Evolutionary conservation across 108 stramenopile species (phyloP).

Genomic region (Skeletonema tropicum): DNA sequence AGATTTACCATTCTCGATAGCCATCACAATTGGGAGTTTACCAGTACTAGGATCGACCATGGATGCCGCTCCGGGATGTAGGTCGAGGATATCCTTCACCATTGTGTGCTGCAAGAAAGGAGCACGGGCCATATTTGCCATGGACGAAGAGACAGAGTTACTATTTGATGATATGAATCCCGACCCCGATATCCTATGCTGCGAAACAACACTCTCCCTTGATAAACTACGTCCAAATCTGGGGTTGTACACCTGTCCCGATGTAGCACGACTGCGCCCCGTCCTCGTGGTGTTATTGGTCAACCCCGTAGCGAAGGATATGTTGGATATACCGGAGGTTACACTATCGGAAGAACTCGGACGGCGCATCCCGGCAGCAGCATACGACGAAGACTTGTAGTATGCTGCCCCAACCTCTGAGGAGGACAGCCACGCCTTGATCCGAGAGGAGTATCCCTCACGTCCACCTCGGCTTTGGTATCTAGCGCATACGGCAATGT

Average conservation of each 20-base stretch:
- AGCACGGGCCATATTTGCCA: constrained; percentile 10
- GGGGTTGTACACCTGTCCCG: constrained; percentile 47
- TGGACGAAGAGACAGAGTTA: constrained; percentile 15
- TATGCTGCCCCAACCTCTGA: constrained; percentile 15
- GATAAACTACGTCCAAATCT: constrained; percentile 50
- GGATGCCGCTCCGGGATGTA: constrained; percentile 46
- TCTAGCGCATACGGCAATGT: constrained; percentile 45
- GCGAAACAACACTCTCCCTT: constrained; percentile 22
- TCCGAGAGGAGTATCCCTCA: constrained; percentile 15
- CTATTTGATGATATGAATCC: constrained; percentile 7
- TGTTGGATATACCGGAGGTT: not conserved
- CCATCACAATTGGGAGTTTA: constrained; percentile 55
- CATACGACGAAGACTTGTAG: constrained; percentile 3
- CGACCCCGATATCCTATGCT: constrained; percentile 19
- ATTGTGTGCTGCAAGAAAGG: constrained; percentile 45
- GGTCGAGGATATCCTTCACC: constrained; percentile 39
- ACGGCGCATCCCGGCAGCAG: not conserved
- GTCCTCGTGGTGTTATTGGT: constrained; percentile 4
- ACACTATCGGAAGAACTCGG: constrained; percentile 4
- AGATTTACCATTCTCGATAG: constrained; percentile 54
- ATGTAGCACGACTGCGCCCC: not conserved
- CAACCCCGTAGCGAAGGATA: constrained; percentile 2
- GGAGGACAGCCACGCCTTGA: constrained; percentile 41
- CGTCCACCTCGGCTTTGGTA: constrained; percentile 11
- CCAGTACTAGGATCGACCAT: constrained; percentile 42